A percentile compares a stretch with the other conserved stretches of the same genome.
Evolutionary conservation across 441 rosid genomes (phyloP).

Genomic region (Omphalea diandra): DNA sequence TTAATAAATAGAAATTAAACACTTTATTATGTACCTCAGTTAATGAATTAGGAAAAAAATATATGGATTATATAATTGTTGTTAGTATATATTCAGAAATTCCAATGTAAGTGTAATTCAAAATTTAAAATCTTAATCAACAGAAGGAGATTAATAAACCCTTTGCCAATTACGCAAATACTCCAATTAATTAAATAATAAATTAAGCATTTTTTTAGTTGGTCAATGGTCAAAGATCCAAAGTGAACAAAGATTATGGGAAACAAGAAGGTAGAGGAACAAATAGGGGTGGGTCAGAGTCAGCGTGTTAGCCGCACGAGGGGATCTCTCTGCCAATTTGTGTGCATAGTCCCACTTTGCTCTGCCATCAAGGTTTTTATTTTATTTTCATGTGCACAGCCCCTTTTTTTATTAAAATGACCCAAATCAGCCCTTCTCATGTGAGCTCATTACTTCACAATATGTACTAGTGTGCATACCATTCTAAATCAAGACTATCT

Average conservation of each 20-base stretch:
- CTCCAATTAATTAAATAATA: too few relatives aligned
- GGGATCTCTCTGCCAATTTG: conserved; percentile 45
- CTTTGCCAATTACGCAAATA: too few relatives aligned
- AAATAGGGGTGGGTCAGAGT: conserved; percentile 40
- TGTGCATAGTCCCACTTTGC: conserved; percentile 24
- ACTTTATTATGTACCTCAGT: too few relatives aligned
- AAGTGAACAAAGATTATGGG: conserved; percentile 9
- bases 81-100: too few relatives aligned
- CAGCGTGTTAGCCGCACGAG: conserved; percentile 80
- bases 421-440: background rate
- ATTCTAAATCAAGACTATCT: background rate
- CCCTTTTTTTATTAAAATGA: background rate
- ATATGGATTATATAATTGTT: too few relatives aligned
- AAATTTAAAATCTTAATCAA: too few relatives aligned
- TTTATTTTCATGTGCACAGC: conserved; percentile 15
- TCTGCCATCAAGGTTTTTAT: background rate
- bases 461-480: background rate
- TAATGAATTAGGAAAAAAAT: too few relatives aligned
- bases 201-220: conserved; percentile 17
- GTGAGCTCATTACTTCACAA: background rate
- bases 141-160: too few relatives aligned
- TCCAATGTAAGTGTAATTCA: too few relatives aligned
- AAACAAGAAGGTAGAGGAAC: conserved; percentile 19
- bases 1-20: too few relatives aligned
- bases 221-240: conserved; percentile 59